Conservation (phyloP, 768 basidiomycete genomes). For the Flagelloscypha sp. region DNA sequence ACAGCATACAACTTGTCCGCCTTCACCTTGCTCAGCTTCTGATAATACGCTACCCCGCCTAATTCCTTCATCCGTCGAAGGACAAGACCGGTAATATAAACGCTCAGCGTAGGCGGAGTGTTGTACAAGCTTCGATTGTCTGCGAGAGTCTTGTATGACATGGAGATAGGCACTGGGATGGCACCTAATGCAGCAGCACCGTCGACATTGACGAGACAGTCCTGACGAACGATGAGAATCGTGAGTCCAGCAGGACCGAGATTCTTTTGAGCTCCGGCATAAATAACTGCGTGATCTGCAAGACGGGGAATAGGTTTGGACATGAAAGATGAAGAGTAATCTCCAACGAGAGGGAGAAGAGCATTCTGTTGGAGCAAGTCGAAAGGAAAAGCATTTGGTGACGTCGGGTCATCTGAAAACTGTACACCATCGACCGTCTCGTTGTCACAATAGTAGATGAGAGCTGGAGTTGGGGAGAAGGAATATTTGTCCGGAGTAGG, state of each 20-base stretch:
- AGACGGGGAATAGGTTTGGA: constrained; percentile 84
- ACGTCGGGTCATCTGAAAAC: constrained; percentile 53
- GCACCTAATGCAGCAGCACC: constrained; percentile 68
- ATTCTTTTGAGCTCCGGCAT: constrained; percentile 97
- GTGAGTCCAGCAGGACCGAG: constrained; percentile 91
- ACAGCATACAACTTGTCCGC: constrained; percentile 67
- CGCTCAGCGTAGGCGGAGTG: constrained; percentile 85
- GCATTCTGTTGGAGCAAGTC: constrained; percentile 48
- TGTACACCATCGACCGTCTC: constrained; percentile 96
- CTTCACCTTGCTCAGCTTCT: constrained; percentile 62
- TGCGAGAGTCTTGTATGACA: constrained; percentile 78
- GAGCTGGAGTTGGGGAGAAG: constrained; percentile 75
- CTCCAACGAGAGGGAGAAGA: constrained; percentile 81
- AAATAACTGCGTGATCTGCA: constrained; percentile 88
- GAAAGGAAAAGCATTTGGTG: constrained; percentile 74
- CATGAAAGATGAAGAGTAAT: constrained; percentile 97
- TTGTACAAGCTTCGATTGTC: constrained; percentile 78
- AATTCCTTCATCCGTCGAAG: constrained; percentile 57
- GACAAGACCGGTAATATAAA: constrained; percentile 87
- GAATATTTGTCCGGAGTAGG: constrained; percentile 65
- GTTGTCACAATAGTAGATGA: constrained; percentile 99
- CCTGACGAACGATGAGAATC: constrained; percentile 89
- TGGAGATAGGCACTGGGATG: constrained; percentile 62
- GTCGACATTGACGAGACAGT: constrained; percentile 87
- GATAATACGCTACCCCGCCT: constrained; percentile 61